phyloP scores from a whole-genome alignment of 2,329 filamentous ascomycete genomes.

The Cladosporium sp. region DNA sequence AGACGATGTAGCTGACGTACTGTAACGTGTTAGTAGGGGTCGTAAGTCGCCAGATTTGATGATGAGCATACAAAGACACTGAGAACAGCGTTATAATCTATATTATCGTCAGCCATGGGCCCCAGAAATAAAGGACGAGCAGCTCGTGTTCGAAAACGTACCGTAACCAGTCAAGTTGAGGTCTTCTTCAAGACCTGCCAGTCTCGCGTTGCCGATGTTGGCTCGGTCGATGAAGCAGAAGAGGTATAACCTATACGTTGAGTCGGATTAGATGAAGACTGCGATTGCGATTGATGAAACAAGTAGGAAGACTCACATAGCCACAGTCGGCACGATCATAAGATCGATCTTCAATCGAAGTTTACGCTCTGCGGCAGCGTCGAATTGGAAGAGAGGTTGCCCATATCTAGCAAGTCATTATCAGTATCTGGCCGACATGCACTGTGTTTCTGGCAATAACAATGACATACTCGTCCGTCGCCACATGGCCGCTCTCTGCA shows the following conservation, averaged over 20 bases:
- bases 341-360: constrained; percentile 63
- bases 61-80: constrained; percentile 33
- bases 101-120: not conserved
- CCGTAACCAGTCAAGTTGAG: constrained; percentile 56
- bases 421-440: constrained; percentile 6
- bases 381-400: constrained; percentile 50
- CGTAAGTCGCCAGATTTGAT: too few relatives aligned
- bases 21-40: constrained; percentile 42
- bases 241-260: not conserved
- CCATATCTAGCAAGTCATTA: constrained; percentile 44
- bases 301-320: too few relatives aligned
- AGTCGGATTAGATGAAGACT: too few relatives aligned
- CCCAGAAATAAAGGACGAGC: not conserved
- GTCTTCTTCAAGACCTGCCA: constrained; percentile 55
- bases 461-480: constrained; percentile 43
- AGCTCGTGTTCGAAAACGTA: too few relatives aligned
- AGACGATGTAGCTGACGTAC: constrained; percentile 69
- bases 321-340: constrained; percentile 59
- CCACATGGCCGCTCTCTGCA: constrained; percentile 43
- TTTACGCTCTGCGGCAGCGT: constrained; percentile 53
- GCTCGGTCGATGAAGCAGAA: constrained; percentile 74
- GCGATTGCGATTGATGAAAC: too few relatives aligned
- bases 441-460: too few relatives aligned
- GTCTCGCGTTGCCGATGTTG: constrained; percentile 71
- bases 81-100: constrained; percentile 62